phyloP scores from a whole-genome alignment of 1,284 basidiomycete species.

The Rhodotorula sp. region DNA sequence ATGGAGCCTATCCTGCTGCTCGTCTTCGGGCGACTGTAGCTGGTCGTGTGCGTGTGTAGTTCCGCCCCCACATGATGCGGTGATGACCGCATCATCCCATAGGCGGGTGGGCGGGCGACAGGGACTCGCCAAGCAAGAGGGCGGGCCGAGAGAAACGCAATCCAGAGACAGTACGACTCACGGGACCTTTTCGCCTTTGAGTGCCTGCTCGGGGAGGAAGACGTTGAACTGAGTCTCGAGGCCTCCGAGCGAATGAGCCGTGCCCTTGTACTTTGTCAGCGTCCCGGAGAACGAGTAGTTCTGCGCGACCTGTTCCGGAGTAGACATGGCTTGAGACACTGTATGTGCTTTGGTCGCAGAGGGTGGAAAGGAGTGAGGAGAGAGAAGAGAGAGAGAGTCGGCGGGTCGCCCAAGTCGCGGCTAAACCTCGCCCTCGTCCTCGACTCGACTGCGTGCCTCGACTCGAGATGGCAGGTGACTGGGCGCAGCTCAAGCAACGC shows the following conservation, averaged over 20 bases:
- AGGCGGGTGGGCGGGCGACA: too few relatives aligned
- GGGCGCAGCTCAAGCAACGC: not conserved
- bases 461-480: not conserved
- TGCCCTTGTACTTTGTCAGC: slow-evolving; percentile 80
- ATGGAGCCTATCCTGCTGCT: too few relatives aligned
- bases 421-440: too few relatives aligned
- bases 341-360: not conserved
- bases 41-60: too few relatives aligned
- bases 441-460: too few relatives aligned
- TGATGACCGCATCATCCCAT: too few relatives aligned
- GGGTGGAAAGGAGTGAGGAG: too few relatives aligned
- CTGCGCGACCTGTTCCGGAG: slow-evolving; percentile 65
- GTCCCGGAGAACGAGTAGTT: slow-evolving; percentile 77
- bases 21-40: too few relatives aligned
- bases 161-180: not conserved
- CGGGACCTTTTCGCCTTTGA: slow-evolving; percentile 55
- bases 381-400: not conserved
- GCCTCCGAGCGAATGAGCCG: slow-evolving; percentile 73
- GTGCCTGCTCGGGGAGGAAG: slow-evolving; percentile 71
- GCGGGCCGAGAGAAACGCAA: not conserved
- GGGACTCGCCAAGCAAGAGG: not conserved
- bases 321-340: not conserved
- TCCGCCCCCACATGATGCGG: too few relatives aligned
- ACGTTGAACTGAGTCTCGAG: slow-evolving; percentile 83
- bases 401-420: not conserved